These are phyloP conservation scores for Leccinellum rugosiceps DNA, from an alignment of 768 basidiomycete species.

Conservation along the genomic window DNA sequence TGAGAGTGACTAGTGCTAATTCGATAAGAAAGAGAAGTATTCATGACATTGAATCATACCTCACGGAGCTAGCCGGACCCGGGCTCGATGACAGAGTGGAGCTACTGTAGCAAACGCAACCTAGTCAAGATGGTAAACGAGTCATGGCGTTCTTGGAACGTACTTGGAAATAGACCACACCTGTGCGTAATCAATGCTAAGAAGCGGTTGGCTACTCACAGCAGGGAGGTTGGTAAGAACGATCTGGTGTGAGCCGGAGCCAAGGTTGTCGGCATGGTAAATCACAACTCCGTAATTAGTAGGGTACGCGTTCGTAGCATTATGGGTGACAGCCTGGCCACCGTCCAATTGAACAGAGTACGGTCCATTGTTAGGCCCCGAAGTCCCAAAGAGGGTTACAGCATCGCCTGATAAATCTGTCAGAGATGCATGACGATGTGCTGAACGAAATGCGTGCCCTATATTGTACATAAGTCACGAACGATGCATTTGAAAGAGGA, in stretches of 20 bases:
- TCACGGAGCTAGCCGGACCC: background rate
- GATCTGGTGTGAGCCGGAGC: slow-evolving; percentile 37
- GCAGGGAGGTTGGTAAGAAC: slow-evolving; percentile 32
- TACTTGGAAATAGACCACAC: slow-evolving; percentile 22
- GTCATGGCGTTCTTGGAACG: background rate
- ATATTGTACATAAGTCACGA: slow-evolving; percentile 1
- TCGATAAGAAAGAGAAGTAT: background rate
- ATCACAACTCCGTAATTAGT: slow-evolving; percentile 29
- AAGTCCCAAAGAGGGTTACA: slow-evolving; percentile 43
- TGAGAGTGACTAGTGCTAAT: background rate
- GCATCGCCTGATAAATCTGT: slow-evolving; percentile 34
- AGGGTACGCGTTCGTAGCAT: slow-evolving; percentile 16
- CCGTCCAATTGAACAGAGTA: slow-evolving; percentile 38
- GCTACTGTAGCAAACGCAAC: background rate
- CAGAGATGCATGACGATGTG: background rate
- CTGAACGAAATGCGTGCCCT: slow-evolving; percentile 19
- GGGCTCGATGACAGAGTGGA: background rate
- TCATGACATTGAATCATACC: background rate
- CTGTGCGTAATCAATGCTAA: slow-evolving; percentile 35
- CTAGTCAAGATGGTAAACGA: background rate
- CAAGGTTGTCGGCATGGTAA: slow-evolving; percentile 37
- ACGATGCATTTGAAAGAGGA: background rate
- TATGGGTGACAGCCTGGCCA: slow-evolving; percentile 19
- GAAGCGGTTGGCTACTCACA: slow-evolving; percentile 9
- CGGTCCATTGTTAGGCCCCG: slow-evolving; percentile 34